Base-by-base conservation (phyloP, 768 basidiomycete genomes). In the Macrolepiota dolichaula region DNA sequence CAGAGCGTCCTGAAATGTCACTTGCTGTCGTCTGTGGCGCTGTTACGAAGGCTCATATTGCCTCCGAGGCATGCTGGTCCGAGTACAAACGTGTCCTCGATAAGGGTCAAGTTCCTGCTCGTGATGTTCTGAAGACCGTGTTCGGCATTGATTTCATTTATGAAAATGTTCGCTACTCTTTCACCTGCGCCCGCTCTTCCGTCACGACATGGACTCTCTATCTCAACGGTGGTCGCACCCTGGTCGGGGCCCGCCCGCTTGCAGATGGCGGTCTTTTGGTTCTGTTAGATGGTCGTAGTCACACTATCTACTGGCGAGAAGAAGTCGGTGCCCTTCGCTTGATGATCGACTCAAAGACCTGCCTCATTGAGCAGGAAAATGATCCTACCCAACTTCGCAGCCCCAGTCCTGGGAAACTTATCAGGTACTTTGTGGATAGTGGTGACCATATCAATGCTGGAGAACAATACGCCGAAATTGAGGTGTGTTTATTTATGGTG, bases 281-380 rank as follows among this genome's bases (percentile, higher is more conserved):
- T 62, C 80, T 93, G 29, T 82, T 99, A 62, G 92, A 96, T 68
- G 96, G 94, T 59, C 91, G 90, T 71, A 96, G 94, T 72, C 97
- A 99, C 76, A 96, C 97, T 24, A 82, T 97, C 55, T 99, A 99
- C 76, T 98, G 94, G 94, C 83, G 94, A 57, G 97, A 98, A 73
- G 97, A 99, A 78, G 97, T 98, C 57, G 97, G 95, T 58, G 92
- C 94, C 9, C 78, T 95, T 66, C 80, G 92, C 65, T 73, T 98
- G 70, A 94, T 94, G 87, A 89, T 99, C 62, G 96, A 99, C 75
- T 85, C 94, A 56, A 96, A 98, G 82, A 99, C 97, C 15, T 97
- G 96, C 73, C 81, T 98, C 77, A 95, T 99, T 67, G 97, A 98
- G 74, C 96, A 98, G 76, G 97, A 99, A 82, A 98, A 98, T 68